Conservation (phyloP, 805 yeast species). For the Phaffomyces opuntiae region DNA sequence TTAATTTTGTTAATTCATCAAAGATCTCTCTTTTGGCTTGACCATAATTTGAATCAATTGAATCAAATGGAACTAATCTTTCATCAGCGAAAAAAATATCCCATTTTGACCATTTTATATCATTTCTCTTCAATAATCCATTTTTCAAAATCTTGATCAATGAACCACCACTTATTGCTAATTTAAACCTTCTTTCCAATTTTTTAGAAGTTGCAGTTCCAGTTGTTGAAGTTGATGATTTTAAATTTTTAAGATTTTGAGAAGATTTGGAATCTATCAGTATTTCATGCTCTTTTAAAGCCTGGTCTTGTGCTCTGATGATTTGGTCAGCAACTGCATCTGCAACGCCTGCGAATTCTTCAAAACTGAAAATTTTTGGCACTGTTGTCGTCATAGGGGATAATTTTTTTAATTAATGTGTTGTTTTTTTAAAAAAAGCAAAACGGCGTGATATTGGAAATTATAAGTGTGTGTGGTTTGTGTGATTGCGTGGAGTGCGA, state of each 20-base stretch:
- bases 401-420: too few species aligned
- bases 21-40: conserved; percentile 75
- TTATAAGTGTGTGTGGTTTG: too few species aligned
- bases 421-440: too few species aligned
- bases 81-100: conserved; percentile 96
- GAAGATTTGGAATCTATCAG: not conserved
- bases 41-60: conserved; percentile 85
- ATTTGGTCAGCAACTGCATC: conserved; percentile 96
- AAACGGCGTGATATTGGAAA: too few species aligned
- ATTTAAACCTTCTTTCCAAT: conserved; percentile 61
- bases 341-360: conserved; percentile 84
- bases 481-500: too few species aligned
- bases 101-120: conserved; percentile 89
- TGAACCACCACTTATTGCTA: conserved; percentile 92
- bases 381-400: conserved; percentile 78
- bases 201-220: conserved; percentile 27
- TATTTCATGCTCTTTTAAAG: conserved; percentile 17
- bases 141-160: conserved; percentile 78
- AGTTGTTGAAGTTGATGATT: not conserved
- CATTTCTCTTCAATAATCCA: conserved; percentile 71
- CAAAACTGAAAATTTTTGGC: conserved; percentile 89
- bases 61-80: conserved; percentile 81
- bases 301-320: conserved; percentile 73
- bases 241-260: too few species aligned
- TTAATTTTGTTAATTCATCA: conserved; percentile 44